These are phyloP conservation scores for Fallopia convolvulus DNA, from an alignment of 148 eudicot species.

Conservation along the genomic window DNA sequence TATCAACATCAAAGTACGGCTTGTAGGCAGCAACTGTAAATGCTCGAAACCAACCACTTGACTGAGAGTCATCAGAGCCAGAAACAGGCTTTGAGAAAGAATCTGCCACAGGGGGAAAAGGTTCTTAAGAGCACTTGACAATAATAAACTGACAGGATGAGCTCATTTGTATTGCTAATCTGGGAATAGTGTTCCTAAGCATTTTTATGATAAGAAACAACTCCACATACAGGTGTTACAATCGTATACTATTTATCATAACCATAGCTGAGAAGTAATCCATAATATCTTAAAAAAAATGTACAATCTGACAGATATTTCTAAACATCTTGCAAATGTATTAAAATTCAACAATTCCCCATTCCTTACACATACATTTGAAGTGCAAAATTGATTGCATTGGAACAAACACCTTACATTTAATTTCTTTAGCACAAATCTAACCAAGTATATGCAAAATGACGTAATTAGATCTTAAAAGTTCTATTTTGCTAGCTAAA, in stretches of 20 bases:
- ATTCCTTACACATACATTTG: not conserved
- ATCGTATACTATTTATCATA: not conserved
- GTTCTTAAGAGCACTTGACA: not conserved
- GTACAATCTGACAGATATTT: not conserved
- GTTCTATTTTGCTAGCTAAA: not conserved
- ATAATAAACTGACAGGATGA: not conserved
- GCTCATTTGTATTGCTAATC: not conserved
- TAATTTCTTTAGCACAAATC: not conserved
- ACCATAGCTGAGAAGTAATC: not conserved
- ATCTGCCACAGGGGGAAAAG: slow-evolving; percentile 39
- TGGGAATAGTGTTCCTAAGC: not conserved
- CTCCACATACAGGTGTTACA: not conserved
- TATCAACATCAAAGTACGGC: slow-evolving; percentile 94
- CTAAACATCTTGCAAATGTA: not conserved
- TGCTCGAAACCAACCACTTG: slow-evolving; percentile 72
- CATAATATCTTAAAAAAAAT: not conserved
- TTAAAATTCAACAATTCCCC: not conserved
- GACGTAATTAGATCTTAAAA: not conserved
- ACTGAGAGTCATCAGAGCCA: slow-evolving; percentile 62
- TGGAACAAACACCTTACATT: not conserved
- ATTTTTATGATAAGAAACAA: not conserved
- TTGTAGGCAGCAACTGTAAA: slow-evolving; percentile 72
- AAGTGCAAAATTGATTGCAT: not conserved
- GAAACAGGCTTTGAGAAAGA: slow-evolving; percentile 66
- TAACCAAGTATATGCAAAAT: not conserved